A percentile compares a stretch with the other conserved stretches of the same genome.
Conservation (phyloP, 2,329 filamentous ascomycete genomes). For the Trichoderma arundinaceum region DNA sequence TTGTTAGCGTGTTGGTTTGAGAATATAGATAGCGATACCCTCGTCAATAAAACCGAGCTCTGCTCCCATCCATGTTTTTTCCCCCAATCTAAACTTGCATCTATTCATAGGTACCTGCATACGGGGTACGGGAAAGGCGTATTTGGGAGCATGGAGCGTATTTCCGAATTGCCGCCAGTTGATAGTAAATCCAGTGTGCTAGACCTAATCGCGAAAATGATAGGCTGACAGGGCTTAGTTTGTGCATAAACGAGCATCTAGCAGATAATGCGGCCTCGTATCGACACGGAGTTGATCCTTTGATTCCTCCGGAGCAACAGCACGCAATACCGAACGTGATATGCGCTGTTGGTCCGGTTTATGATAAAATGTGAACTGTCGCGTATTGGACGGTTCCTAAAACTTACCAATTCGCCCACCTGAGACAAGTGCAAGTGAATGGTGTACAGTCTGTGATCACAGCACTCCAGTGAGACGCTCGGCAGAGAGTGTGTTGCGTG, state of each 20-base stretch:
- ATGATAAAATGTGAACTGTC: neutral
- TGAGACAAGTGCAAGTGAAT: neutral
- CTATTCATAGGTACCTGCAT: neutral
- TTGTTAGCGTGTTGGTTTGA: neutral
- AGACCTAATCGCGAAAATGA: neutral
- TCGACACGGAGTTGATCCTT: neutral
- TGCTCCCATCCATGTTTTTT: neutral
- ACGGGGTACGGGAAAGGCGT: neutral
- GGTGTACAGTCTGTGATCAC: neutral
- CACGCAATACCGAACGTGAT: constrained; percentile 11
- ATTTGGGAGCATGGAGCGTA: too few species aligned
- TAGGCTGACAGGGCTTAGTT: neutral
- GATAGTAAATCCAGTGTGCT: neutral
- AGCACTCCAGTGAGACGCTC: neutral
- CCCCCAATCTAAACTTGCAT: neutral
- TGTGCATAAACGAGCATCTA: constrained; percentile 26
- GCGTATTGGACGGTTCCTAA: neutral
- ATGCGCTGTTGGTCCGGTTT: neutral
- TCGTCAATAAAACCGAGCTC: constrained; percentile 2
- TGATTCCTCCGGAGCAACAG: neutral
- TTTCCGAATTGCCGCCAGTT: too few species aligned
- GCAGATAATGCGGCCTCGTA: constrained; percentile 11
- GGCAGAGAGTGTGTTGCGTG: neutral
- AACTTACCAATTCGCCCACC: neutral
- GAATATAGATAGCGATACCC: neutral